A percentile compares a stretch with the other conserved stretches of the same genome.
Conservation (phyloP, 257 asterid species). For the Gentiana straminea region DNA sequence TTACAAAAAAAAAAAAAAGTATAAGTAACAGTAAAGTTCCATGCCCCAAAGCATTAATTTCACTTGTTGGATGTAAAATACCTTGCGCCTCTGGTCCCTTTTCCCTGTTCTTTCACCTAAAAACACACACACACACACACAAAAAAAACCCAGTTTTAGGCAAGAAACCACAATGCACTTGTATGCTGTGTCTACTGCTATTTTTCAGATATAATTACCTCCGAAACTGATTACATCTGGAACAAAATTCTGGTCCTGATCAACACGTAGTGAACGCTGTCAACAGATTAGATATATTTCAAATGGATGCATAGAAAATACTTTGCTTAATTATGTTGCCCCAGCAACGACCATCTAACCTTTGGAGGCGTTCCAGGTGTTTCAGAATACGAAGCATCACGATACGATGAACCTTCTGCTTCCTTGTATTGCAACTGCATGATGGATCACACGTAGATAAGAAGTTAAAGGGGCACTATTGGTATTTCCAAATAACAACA, state of each 20-base stretch:
- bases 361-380: conserved; percentile 95
- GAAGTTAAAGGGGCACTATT: too few species aligned
- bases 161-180: background rate
- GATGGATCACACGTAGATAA: conserved; percentile 3
- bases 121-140: background rate
- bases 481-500: too few species aligned
- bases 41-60: background rate
- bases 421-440: conserved; percentile 81
- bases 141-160: conserved; percentile 9
- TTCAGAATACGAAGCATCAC: conserved; percentile 71
- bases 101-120: conserved; percentile 69
- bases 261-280: conserved; percentile 63
- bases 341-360: conserved; percentile 23
- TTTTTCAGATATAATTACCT: conserved; percentile 31
- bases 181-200: too few species aligned
- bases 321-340: background rate
- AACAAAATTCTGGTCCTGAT: conserved; percentile 63
- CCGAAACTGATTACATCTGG: conserved; percentile 57
- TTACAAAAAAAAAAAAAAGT: background rate
- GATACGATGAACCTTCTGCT: conserved; percentile 79
- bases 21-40: conserved; percentile 5
- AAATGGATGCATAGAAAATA: background rate
- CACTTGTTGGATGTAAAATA: conserved; percentile 8
- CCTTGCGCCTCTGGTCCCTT: conserved; percentile 92
- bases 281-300: conserved; percentile 11